Percentiles rank a stretch among this genome's conserved stretches.
These are phyloP conservation scores for Cyberlindnera lachancei DNA, from an alignment of 805 yeast genomes.

Conservation along the genomic window DNA sequence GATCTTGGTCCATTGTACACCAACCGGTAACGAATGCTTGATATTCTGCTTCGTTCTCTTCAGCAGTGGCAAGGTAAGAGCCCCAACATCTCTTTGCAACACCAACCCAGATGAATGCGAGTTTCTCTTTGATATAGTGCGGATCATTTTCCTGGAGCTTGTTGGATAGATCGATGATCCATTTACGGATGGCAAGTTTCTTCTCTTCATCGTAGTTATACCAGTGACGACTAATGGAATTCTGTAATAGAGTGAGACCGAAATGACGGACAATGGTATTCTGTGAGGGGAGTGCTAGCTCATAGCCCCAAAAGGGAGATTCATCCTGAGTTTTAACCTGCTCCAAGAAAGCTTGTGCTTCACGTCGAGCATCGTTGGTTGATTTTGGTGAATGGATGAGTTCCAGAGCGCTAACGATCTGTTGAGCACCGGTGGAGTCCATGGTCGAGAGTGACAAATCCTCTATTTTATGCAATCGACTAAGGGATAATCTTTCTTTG, in stretches of 20 bases:
- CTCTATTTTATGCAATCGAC: too few species aligned
- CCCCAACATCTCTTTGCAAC: conserved; percentile 94
- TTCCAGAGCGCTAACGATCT: conserved; percentile 71
- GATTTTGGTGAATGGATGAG: conserved; percentile 63
- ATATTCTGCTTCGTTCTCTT: conserved; percentile 30
- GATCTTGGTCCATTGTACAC: conserved; percentile 77
- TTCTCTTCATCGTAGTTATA: conserved; percentile 50
- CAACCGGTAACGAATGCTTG: conserved; percentile 60
- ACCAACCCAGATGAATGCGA: conserved; percentile 87
- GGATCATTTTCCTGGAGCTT: conserved; percentile 64
- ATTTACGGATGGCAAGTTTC: conserved; percentile 61
- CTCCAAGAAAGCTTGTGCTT: conserved; percentile 65
- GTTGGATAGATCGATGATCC: conserved; percentile 76
- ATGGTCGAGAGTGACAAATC: conserved; percentile 30
- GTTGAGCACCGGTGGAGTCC: conserved; percentile 64
- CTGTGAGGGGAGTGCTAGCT: conserved; percentile 59
- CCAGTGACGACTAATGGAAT: conserved; percentile 54
- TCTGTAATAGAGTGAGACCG: conserved; percentile 74
- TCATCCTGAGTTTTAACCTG: conserved; percentile 69
- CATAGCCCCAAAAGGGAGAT: conserved; percentile 90
- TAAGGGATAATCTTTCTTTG: too few species aligned
- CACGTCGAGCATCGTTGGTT: conserved; percentile 46
- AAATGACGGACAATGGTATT: conserved; percentile 79
- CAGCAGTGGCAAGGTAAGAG: conserved; percentile 37
- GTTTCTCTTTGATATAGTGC: conserved; percentile 80